Evolutionary conservation across 768 basidiomycete genomes (phyloP).

Genomic region (Pisolithus orientalis): DNA sequence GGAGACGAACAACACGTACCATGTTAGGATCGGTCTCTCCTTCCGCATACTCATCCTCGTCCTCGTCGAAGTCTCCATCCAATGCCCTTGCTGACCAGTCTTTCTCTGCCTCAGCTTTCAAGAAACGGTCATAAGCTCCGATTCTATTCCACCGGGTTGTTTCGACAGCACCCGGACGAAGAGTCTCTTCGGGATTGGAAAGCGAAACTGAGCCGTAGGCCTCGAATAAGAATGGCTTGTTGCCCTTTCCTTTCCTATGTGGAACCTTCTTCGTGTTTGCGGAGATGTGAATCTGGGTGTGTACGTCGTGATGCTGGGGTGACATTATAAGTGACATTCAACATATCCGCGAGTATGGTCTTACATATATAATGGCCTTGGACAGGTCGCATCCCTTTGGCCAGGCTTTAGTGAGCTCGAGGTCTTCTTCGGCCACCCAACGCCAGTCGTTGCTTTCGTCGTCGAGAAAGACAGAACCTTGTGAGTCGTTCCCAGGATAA

Average conservation of each 20-base stretch:
- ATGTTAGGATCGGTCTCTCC: slow-evolving; percentile 23
- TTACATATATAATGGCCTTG: slow-evolving; percentile 57
- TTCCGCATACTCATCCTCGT: slow-evolving; percentile 17
- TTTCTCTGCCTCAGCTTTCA: slow-evolving; percentile 23
- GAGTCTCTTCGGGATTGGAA: slow-evolving; percentile 14
- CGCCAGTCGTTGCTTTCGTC: slow-evolving; percentile 44
- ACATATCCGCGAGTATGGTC: slow-evolving; percentile 17
- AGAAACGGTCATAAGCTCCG: slow-evolving; percentile 20
- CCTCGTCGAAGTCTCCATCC: slow-evolving; percentile 15
- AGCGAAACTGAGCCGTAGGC: slow-evolving; percentile 38
- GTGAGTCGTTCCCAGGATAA: slow-evolving; percentile 34
- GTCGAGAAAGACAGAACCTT: slow-evolving; percentile 24
- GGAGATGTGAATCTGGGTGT: slow-evolving; percentile 56
- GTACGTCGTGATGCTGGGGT: slow-evolving; percentile 46
- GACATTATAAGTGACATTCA: not conserved
- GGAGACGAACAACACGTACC: slow-evolving; percentile 7
- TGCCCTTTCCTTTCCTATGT: slow-evolving; percentile 50
- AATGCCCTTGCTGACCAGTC: slow-evolving; percentile 15
- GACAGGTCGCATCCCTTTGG: slow-evolving; percentile 34
- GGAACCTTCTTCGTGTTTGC: slow-evolving; percentile 48
- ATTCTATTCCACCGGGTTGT: slow-evolving; percentile 26
- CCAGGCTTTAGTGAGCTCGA: slow-evolving; percentile 55
- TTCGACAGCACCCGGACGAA: slow-evolving; percentile 19
- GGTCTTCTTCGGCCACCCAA: slow-evolving; percentile 69
- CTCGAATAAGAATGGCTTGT: slow-evolving; percentile 54